Conservation (phyloP, 352 stramenopile species). For the Globisporangium paroecandrum region DNA sequence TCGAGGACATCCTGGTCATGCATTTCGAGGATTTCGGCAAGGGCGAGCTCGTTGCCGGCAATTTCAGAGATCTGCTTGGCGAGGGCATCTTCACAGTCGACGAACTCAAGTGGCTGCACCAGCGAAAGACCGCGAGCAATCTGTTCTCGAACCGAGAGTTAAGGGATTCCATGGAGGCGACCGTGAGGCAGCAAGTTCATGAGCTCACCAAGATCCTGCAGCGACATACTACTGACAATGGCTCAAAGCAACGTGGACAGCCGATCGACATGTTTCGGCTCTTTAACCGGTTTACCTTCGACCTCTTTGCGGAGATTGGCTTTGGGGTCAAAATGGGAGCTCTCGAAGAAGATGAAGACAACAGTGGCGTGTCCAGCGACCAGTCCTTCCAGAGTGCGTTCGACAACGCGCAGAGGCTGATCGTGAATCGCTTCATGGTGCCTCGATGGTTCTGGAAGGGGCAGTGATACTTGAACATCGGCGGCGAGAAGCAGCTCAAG, state of each 20-base stretch:
- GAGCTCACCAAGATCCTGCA: neutral
- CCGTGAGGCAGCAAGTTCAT: neutral
- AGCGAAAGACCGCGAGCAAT: slow-evolving; percentile 50
- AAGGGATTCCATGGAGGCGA: slow-evolving; percentile 30
- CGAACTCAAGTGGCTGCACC: slow-evolving; percentile 32
- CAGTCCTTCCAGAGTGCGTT: neutral
- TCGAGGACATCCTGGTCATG: slow-evolving; percentile 39
- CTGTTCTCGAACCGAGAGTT: slow-evolving; percentile 42
- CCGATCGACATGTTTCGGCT: slow-evolving; percentile 20
- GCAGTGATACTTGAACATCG: neutral
- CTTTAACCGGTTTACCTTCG: slow-evolving; percentile 27
- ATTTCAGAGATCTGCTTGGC: slow-evolving; percentile 31
- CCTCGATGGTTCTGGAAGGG: neutral
- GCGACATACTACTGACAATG: neutral
- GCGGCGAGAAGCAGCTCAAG: neutral
- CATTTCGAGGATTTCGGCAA: slow-evolving; percentile 34
- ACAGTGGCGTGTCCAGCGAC: neutral
- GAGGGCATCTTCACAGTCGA: slow-evolving; percentile 41
- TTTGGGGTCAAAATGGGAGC: slow-evolving; percentile 3
- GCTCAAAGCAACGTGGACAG: neutral
- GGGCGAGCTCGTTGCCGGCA: slow-evolving; percentile 23
- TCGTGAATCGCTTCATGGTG: neutral
- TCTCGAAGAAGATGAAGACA: neutral
- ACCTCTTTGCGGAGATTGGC: slow-evolving; percentile 13
- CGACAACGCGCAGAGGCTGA: neutral